Base-by-base conservation (phyloP, 495 filamentous ascomycete species). In the Aspergillus ellipticus region DNA sequence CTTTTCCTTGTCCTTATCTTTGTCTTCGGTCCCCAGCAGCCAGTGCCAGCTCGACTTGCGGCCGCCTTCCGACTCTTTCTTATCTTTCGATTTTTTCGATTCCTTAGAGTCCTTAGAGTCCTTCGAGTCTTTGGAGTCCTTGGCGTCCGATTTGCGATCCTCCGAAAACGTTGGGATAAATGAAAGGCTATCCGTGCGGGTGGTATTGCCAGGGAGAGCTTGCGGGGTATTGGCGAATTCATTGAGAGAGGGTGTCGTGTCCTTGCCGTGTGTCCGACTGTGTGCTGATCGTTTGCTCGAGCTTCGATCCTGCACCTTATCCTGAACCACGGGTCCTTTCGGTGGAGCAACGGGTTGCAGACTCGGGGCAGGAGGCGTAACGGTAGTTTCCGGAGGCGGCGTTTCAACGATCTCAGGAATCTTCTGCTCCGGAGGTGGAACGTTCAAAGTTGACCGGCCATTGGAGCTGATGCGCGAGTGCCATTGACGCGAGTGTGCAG, bases 1-100 rank as follows among this genome's bases (percentile, higher is more conserved):
- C 65, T 79, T 75, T 51, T 81, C 84, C 60, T 85, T 87, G 49
- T 89, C 85, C 60, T 85, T 88, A 46, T 87, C 83, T 63, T 87
- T 89, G 43, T 92, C 88, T 42, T 85, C 82, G 26, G 75, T 82
- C 17, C 86, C 85, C 16, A 85, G 61, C 17, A 89, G 64, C 90
- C 92, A 95, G 53, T 89, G 86, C 81, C 88, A 92, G 59, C 88
- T 90, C n/a, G 89, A 88, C 69, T 96, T 96, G 54, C 85, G 78
- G 24, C 76, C 73, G 28, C 78, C 76, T 28, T 82, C 81, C 11
- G 72, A 74, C 61, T 86, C 77, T 71, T 88, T 84, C 56, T 76
- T 74, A 31, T 84, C 80, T 65, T 85, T 89, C 10, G 80, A 77
- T 49, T 81, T 84, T 57, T 87, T 90, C 51, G 79, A 74, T 54